These are phyloP conservation scores for Ilyonectria destructans DNA, from an alignment of 2,329 filamentous ascomycete species.

Conservation along the genomic window DNA sequence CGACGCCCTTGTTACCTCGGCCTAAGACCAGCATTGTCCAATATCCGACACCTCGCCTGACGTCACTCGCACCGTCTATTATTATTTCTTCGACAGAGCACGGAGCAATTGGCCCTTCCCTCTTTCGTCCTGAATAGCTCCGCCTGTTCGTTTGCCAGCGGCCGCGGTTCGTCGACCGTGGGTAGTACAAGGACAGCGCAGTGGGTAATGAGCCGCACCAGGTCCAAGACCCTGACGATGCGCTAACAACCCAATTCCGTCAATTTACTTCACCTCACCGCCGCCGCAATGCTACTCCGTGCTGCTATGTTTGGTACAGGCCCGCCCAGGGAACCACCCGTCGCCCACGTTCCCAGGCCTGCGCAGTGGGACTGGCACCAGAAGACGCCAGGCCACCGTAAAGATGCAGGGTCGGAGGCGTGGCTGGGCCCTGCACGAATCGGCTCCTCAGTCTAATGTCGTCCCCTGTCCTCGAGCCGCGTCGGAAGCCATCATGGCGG, in stretches of 20 bases:
- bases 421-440: conserved; percentile 18
- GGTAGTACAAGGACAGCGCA: background rate
- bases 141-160: conserved; percentile 30
- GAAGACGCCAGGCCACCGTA: background rate
- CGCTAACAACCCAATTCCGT: conserved; percentile 38
- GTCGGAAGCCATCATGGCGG: conserved; percentile 10
- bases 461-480: conserved; percentile 9
- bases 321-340: conserved; percentile 1
- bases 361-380: background rate
- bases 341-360: background rate
- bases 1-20: background rate
- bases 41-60: background rate
- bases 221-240: conserved; percentile 37
- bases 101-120: conserved; percentile 9
- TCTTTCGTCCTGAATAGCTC: conserved; percentile 26
- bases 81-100: background rate
- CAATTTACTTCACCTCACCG: conserved; percentile 44
- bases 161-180: conserved; percentile 1
- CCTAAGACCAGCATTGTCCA: background rate
- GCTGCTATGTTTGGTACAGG: too few species aligned
- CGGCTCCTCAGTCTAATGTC: conserved; percentile 19
- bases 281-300: conserved; percentile 18
- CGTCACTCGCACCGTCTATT: background rate
- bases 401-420: conserved; percentile 16
- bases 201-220: conserved; percentile 40